Conservation (phyloP, 768 basidiomycete species). For the Mycena rebaudengoi region DNA sequence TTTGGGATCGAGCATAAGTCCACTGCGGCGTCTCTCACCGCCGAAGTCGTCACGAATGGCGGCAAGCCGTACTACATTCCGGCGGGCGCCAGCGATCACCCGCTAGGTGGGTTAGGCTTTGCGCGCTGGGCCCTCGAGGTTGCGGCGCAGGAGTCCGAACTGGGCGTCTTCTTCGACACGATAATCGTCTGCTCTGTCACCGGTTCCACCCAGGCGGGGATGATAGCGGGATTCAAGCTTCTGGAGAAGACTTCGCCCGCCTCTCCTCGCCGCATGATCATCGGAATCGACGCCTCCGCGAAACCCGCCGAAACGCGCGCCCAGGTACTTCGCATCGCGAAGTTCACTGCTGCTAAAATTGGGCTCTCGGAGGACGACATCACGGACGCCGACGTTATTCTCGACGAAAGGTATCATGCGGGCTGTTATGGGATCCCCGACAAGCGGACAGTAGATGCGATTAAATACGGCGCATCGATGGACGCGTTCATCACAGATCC, state of each 20-base stretch:
- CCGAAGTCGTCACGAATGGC: constrained; percentile 22
- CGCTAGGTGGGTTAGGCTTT: constrained; percentile 33
- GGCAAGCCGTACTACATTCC: constrained; percentile 36
- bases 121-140: constrained; percentile 36
- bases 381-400: constrained; percentile 28
- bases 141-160: constrained; percentile 25
- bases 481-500: constrained; percentile 38
- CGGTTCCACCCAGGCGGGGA: constrained; percentile 33
- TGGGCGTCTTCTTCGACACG: constrained; percentile 33
- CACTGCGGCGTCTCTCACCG: constrained; percentile 25
- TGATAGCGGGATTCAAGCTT: constrained; percentile 34
- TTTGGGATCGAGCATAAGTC: constrained; percentile 36
- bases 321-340: constrained; percentile 31
- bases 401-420: constrained; percentile 34
- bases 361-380: constrained; percentile 29
- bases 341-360: constrained; percentile 26
- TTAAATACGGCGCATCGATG: constrained; percentile 32
- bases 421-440: constrained; percentile 35
- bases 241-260: constrained; percentile 24
- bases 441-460: constrained; percentile 32
- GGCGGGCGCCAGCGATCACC: constrained; percentile 34
- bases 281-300: constrained; percentile 36
- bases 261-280: constrained; percentile 17
- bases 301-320: constrained; percentile 30
- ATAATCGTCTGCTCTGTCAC: constrained; percentile 34